phyloP scores from a whole-genome alignment of 2,329 filamentous ascomycete species.

The Setomelanomma holmii region DNA sequence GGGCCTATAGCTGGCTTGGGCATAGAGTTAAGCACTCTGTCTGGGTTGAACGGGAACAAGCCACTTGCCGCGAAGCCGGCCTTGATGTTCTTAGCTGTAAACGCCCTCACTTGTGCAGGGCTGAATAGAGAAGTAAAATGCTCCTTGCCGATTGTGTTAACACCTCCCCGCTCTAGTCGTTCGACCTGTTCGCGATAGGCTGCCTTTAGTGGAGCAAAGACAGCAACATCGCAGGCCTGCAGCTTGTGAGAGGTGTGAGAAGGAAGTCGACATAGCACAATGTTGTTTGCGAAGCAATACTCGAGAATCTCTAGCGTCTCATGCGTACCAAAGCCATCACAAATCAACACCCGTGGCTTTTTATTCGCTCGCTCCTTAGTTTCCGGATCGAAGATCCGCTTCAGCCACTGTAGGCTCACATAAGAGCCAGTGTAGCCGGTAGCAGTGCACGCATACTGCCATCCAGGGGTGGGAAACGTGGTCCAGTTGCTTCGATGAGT shows the following conservation, averaged over 20 bases:
- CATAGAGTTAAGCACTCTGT: conserved; percentile 34
- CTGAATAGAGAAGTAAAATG: conserved; percentile 15
- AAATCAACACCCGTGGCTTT: too few species aligned
- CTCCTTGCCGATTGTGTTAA: neutral
- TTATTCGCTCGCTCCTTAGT: neutral
- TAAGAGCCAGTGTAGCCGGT: neutral
- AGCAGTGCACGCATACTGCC: neutral
- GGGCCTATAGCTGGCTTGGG: conserved; percentile 17
- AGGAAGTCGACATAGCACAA: too few species aligned
- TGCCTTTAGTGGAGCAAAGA: conserved; percentile 11
- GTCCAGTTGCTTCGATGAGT: conserved; percentile 11
- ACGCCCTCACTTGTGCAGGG: conserved; percentile 20
- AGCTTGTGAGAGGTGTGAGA: too few species aligned
- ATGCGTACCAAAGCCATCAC: neutral
- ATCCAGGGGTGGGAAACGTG: neutral
- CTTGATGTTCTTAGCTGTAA: conserved; percentile 34
- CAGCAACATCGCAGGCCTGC: too few species aligned
- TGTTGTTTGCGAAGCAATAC: conserved; percentile 6
- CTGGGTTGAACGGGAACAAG: conserved; percentile 32
- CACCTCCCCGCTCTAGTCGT: conserved; percentile 12
- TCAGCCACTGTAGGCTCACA: neutral
- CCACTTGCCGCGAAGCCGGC: conserved; percentile 26
- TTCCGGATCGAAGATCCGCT: neutral
- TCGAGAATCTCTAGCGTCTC: neutral
- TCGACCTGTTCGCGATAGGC: conserved; percentile 15